phyloP scores from a whole-genome alignment of 257 asterid genomes.

The Perilla frutescens region DNA sequence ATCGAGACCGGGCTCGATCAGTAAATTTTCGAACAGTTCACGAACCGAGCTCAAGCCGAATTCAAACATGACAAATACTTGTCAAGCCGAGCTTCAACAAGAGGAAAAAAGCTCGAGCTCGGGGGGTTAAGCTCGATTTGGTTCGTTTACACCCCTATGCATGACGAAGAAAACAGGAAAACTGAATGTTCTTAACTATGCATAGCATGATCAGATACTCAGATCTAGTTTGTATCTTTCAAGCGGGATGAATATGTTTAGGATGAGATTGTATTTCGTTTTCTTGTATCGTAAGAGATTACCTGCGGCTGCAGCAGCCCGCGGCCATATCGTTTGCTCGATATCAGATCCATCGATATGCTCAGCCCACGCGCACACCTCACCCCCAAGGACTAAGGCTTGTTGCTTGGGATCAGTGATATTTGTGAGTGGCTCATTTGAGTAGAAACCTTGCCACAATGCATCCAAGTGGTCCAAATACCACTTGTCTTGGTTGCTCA shows the following conservation, averaged over 20 bases:
- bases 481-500: conserved; percentile 96
- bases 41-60: too few species aligned
- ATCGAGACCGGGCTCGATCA: too few species aligned
- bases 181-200: not conserved
- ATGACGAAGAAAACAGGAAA: too few species aligned
- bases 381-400: conserved; percentile 82
- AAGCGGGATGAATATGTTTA: not conserved
- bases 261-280: not conserved
- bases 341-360: conserved; percentile 77
- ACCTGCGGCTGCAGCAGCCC: conserved; percentile 99
- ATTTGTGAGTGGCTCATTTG: conserved; percentile 81
- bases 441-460: conserved; percentile 78
- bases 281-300: not conserved
- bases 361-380: conserved; percentile 93
- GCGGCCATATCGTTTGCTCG: conserved; percentile 92
- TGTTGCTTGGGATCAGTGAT: conserved; percentile 73
- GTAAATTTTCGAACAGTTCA: too few species aligned
- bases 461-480: conserved; percentile 86
- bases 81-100: too few species aligned
- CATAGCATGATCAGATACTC: not conserved
- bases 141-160: too few species aligned
- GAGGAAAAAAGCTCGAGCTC: too few species aligned
- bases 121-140: too few species aligned
- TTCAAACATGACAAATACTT: too few species aligned
- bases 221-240: not conserved